phyloP scores from a whole-genome alignment of 352 stramenopile species.

The Pythium brachiatum region DNA sequence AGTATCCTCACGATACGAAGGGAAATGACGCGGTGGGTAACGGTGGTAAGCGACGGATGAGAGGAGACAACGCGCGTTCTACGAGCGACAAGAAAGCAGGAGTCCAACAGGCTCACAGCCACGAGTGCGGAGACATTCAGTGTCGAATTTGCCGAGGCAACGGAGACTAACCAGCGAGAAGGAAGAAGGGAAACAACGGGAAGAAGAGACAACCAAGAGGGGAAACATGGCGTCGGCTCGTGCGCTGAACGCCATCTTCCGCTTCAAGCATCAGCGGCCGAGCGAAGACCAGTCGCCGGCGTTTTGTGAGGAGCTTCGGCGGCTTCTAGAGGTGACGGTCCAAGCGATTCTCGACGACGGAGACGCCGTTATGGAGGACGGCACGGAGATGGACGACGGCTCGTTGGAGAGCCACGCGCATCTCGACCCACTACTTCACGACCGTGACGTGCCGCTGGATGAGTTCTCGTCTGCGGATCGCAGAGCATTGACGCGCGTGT shows the following conservation, averaged over 20 bases:
- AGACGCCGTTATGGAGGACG: not conserved
- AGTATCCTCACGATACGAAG: too few species aligned
- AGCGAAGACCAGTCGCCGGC: conserved; percentile 30
- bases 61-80: too few species aligned
- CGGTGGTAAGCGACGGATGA: too few species aligned
- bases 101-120: too few species aligned
- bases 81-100: too few species aligned
- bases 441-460: conserved; percentile 4
- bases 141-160: conserved; percentile 8
- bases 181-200: not conserved
- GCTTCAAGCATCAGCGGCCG: conserved; percentile 40
- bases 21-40: too few species aligned
- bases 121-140: not conserved
- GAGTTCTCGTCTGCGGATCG: conserved; percentile 10
- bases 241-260: conserved; percentile 36
- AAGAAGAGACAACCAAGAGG: not conserved
- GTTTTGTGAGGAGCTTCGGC: conserved; percentile 11
- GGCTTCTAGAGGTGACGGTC: not conserved
- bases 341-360: not conserved
- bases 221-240: conserved; percentile 10
- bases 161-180: conserved; percentile 6
- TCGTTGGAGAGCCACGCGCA: not conserved
- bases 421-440: conserved; percentile 6
- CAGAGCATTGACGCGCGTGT: not conserved
- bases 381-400: not conserved